These are phyloP conservation scores for Suhomyces chickasaworum DNA, from an alignment of 1,139 yeast genomes.

Conservation along the genomic window DNA sequence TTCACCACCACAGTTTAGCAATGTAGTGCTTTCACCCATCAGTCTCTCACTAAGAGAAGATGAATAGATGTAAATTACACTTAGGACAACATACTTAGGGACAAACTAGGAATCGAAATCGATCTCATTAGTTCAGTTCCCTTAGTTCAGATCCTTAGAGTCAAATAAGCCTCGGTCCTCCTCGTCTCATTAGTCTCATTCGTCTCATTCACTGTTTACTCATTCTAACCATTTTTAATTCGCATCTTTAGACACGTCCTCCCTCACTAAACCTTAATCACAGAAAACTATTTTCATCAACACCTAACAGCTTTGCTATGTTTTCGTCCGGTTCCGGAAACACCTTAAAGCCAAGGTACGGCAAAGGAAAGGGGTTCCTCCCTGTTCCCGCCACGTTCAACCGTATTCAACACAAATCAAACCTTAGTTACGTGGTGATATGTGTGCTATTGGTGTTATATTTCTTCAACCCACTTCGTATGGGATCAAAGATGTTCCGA, in stretches of 20 bases:
- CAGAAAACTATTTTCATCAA: not conserved
- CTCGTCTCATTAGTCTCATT: not conserved
- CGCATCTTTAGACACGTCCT: not conserved
- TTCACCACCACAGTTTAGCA: too few relatives aligned
- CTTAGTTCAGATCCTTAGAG: too few relatives aligned
- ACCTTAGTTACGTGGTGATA: slow-evolving; percentile 21
- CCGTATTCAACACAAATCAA: slow-evolving; percentile 21
- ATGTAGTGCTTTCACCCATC: too few relatives aligned
- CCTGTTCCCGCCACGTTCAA: slow-evolving; percentile 41
- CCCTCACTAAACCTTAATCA: not conserved
- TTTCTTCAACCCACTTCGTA: slow-evolving; percentile 29
- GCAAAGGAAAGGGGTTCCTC: slow-evolving; percentile 26
- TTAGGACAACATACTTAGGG: too few relatives aligned
- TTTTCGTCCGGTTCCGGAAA: slow-evolving; percentile 7
- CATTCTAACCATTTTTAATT: not conserved
- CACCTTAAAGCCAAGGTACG: slow-evolving; percentile 31
- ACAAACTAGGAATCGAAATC: too few relatives aligned
- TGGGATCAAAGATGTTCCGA: slow-evolving; percentile 12
- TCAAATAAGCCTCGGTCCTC: too few relatives aligned
- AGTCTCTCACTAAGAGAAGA: too few relatives aligned
- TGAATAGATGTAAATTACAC: too few relatives aligned
- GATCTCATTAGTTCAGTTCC: too few relatives aligned
- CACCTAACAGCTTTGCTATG: slow-evolving; percentile 4
- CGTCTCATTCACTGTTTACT: not conserved
- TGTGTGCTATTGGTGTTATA: slow-evolving; percentile 25